These are phyloP conservation scores for Botrytis tulipae DNA, from an alignment of 2,329 filamentous ascomycete genomes.

Conservation along the genomic window DNA sequence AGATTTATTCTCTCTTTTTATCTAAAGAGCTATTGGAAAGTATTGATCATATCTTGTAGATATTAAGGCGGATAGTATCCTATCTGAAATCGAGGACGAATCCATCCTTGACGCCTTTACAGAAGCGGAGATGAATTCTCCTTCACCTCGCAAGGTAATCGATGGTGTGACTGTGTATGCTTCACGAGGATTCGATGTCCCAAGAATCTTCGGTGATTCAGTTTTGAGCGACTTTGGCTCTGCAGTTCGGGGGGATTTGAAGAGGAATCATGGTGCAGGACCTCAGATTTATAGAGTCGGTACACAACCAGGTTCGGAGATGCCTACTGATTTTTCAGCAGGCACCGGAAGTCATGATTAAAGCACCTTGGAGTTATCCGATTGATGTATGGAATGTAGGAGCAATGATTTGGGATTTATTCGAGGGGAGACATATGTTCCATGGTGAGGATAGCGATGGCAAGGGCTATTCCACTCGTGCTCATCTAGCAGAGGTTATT, in stretches of 20 bases:
- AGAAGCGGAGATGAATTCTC: constrained; percentile 41
- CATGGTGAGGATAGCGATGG: constrained; percentile 28
- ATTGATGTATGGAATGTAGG: constrained; percentile 43
- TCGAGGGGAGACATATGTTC: constrained; percentile 31
- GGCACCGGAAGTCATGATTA: constrained; percentile 42
- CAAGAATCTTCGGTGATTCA: constrained; percentile 36
- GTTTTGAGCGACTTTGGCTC: constrained; percentile 52
- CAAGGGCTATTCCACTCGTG: constrained; percentile 25
- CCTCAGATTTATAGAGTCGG: constrained; percentile 41
- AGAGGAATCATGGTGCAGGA: constrained; percentile 42
- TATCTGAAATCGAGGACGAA: constrained; percentile 41
- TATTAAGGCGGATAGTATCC: constrained; percentile 49
- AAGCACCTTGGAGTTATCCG: constrained; percentile 39
- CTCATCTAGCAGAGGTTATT: constrained; percentile 36
- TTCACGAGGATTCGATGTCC: constrained; percentile 43
- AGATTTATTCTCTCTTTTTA: neutral
- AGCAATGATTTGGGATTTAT: constrained; percentile 38
- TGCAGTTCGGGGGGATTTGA: constrained; percentile 40
- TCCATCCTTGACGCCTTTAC: constrained; percentile 42
- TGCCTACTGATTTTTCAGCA: constrained; percentile 24
- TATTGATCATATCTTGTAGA: constrained; percentile 31
- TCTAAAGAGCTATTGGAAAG: too few species aligned
- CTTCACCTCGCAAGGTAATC: constrained; percentile 44
- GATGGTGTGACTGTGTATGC: constrained; percentile 44
- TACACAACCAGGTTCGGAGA: neutral